Percentiles rank a stretch among this genome's conserved stretches.
These are phyloP conservation scores for Asterochloris sp. DNA, from an alignment of 139 green algal genomes.

Conservation along the genomic window DNA sequence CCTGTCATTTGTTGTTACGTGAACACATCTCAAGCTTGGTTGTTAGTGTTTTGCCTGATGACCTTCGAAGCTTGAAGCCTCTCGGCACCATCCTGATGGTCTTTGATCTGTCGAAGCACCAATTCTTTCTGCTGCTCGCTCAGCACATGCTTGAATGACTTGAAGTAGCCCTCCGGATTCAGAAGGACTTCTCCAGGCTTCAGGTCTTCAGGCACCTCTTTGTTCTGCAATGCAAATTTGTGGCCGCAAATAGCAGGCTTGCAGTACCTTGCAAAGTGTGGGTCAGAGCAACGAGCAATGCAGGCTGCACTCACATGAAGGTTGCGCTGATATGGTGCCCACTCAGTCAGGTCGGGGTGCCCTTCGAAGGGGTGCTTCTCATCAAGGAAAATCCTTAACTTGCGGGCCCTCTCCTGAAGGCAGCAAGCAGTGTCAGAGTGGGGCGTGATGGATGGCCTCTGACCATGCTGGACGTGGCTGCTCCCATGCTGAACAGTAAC, in stretches of 20 bases:
- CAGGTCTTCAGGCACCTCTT: slow-evolving; percentile 3
- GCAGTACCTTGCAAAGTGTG: no score
- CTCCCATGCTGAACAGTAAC: background rate
- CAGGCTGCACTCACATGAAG: slow-evolving; percentile 40
- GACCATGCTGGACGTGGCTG: background rate
- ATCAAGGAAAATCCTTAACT: slow-evolving; percentile 79
- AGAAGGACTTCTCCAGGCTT: slow-evolving; percentile 67
- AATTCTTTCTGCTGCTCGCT: background rate
- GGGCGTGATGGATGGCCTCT: background rate
- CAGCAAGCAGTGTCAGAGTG: background rate
- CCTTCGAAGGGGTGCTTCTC: slow-evolving; percentile 64
- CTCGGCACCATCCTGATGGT: no score
- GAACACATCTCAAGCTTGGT: no score
- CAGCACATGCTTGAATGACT: slow-evolving; percentile 39
- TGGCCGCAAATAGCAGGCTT: no score
- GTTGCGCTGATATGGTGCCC: slow-evolving; percentile 47
- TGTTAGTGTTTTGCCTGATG: no score
- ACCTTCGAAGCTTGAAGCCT: no score
- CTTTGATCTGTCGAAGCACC: background rate
- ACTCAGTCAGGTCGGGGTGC: slow-evolving; percentile 55
- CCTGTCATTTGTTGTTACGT: no score
- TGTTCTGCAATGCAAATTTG: background rate
- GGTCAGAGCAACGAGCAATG: no score
- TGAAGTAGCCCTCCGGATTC: slow-evolving; percentile 60
- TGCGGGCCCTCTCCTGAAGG: slow-evolving; percentile 52